phyloP scores from a whole-genome alignment of 2,329 filamentous ascomycete genomes.

The Alternaria arborescens region DNA sequence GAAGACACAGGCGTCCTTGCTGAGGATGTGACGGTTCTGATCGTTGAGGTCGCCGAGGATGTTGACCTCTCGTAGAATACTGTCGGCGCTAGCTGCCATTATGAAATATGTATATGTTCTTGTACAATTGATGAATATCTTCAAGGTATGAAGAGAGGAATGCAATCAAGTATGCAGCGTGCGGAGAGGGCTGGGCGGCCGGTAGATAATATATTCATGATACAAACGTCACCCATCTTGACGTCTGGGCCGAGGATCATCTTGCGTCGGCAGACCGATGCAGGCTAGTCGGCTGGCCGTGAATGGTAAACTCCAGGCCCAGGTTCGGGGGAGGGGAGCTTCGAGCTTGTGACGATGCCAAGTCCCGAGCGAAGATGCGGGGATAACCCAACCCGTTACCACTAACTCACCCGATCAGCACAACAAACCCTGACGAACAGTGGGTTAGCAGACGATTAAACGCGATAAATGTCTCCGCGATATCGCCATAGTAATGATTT shows the following conservation, averaged over 20 bases:
- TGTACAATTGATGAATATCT: conserved; percentile 11
- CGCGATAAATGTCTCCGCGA: conserved; percentile 2
- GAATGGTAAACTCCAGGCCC: conserved; percentile 38
- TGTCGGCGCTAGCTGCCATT: conserved; percentile 65
- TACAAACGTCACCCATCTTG: conserved; percentile 46
- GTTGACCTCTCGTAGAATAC: conserved; percentile 85
- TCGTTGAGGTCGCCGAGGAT: conserved; percentile 82
- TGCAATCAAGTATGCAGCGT: conserved; percentile 35
- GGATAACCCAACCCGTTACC: conserved; percentile 21
- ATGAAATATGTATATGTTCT: conserved; percentile 19
- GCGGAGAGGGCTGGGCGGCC: conserved; percentile 36
- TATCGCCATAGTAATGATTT: conserved; percentile 19
- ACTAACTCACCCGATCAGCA: conserved; percentile 24
- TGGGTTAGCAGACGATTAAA: conserved; percentile 6
- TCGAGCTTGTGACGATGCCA: conserved; percentile 49
- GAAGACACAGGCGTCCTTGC: conserved; percentile 88
- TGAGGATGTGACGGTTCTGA: conserved; percentile 87
- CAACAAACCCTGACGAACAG: conserved; percentile 21
- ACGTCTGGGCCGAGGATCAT: conserved; percentile 46
- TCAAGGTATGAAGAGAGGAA: conserved; percentile 26
- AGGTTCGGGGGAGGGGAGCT: conserved; percentile 43
- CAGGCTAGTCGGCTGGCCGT: conserved; percentile 41
- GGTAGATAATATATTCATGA: conserved; percentile 41
- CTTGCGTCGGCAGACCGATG: conserved; percentile 31
- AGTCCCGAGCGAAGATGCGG: conserved; percentile 37